These are phyloP conservation scores for Ascochyta pisi DNA, from an alignment of 2,329 filamentous ascomycete species.

Conservation along the genomic window DNA sequence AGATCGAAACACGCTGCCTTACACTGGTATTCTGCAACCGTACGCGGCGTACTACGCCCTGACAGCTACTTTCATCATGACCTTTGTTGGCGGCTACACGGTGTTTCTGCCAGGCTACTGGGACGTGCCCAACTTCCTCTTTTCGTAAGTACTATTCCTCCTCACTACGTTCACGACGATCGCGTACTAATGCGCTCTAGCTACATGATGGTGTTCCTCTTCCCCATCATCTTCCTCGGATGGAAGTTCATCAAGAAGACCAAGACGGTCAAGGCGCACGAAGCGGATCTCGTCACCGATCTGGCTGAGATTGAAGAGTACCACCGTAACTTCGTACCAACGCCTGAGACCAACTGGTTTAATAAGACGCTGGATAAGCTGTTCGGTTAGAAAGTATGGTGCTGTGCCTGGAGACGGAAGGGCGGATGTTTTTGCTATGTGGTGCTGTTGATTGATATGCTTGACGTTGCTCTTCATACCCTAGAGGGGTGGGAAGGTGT, in stretches of 20 bases:
- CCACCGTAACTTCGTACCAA: constrained; percentile 64
- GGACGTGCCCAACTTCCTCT: constrained; percentile 74
- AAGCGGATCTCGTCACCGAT: constrained; percentile 69
- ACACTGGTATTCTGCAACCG: constrained; percentile 72
- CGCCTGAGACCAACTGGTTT: constrained; percentile 55
- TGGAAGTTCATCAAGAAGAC: constrained; percentile 77
- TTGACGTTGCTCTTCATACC: background rate
- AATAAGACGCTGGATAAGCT: constrained; percentile 55
- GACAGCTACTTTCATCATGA: constrained; percentile 70
- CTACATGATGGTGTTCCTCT: constrained; percentile 76
- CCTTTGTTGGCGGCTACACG: constrained; percentile 76
- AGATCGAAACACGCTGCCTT: constrained; percentile 71
- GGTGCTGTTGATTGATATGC: background rate
- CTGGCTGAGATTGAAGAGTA: constrained; percentile 73
- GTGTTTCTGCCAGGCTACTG: constrained; percentile 75
- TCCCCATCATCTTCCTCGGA: constrained; percentile 70
- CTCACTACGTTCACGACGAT: background rate
- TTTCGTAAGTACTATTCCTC: constrained; percentile 60
- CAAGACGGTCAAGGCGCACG: constrained; percentile 60
- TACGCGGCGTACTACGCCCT: constrained; percentile 74
- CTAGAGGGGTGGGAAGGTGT: background rate
- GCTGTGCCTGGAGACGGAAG: background rate
- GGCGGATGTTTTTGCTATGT: background rate
- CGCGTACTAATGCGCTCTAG: constrained; percentile 27
- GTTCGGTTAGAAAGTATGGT: constrained; percentile 43